Evolutionary conservation across 2,329 filamentous ascomycete genomes (phyloP), one percentile per base, ranked within the genome.

Genomic region (Pseudogymnoascus sp.): DNA sequence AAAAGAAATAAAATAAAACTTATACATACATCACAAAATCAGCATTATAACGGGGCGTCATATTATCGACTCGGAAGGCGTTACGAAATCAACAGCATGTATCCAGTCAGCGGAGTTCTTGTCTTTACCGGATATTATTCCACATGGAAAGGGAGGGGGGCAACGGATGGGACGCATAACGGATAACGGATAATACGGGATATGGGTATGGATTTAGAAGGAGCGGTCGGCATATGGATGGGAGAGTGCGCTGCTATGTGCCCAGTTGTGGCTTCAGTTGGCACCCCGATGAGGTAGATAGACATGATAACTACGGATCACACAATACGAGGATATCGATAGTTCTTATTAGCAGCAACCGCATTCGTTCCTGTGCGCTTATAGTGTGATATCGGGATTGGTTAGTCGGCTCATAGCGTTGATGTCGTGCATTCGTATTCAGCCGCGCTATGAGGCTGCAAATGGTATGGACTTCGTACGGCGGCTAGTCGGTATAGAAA

Each of bases 381-480:
- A 5, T 17, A 17, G 15, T 31, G 23, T 28, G 47, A 31, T 53
- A 53, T 28, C 0, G 8, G 15, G 47, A 31, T 53, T 53, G 23
- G 47, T 9, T n/a, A 17, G 2, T 53, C 15, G 15, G 47, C 8
- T 53, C 47, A 15, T 53, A 53, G 47, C 47, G 23, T 53, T 50
- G 19, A 17, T 53, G 47, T 53, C 23, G 47, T 53, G 47, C 47
- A 53, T 53, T 53, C 47, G 47, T 53, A 53, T 53, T 31, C 47
- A 53, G 9, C 47, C 23, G 47, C 47, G 23, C 15, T 53, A 31
- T 28, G 47, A 53, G 47, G 26, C 47, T 53, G 47, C 47, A 17
- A 11, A 17, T 53, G 15, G 47, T 28, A 31, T 53, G 11, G 44
- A 17, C 44, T 9, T 50, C 1, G 9, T 31, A 19, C 21, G 21